Evolutionary conservation across 1,284 basidiomycete species (phyloP), one percentile per base, ranked within the genome.

Genomic region (Crepidotus sp.): DNA sequence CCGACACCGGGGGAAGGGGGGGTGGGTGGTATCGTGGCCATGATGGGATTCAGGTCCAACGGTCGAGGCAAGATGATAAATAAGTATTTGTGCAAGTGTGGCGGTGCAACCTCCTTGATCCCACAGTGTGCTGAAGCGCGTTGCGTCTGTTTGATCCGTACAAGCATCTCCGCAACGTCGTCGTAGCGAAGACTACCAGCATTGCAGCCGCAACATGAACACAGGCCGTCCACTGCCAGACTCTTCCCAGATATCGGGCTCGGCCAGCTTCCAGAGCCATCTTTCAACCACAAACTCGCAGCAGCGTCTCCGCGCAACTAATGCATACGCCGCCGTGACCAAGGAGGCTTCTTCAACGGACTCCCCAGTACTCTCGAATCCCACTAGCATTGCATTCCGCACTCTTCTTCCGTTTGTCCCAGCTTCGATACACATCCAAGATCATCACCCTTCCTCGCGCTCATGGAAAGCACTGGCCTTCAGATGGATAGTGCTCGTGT

Each of bases 201-300:
- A n/a, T n/a, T n/a, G 22, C 5, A 26, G 25, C 9, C 25, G 25
- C 25, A 26, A 6, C 11, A 4, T 27, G 11, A 27, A 13, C 11
- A 11, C 41, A 18, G 36, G 15, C 9, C 42, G 36, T 8, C 11
- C 31, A 3, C 24, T 45, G 14, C 24, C 42, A 21, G 36, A 35
- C 15, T 46, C 51, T 9, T 46, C 51, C 6, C 46, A 37, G 13
- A 45, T 51, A 11, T 44, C 57, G 10, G 58, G 57, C 37, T 67
- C 63, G 10, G 65, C 62, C 38, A 70, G 67, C 49, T 63, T 73
- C 41, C 69, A 73, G 42, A 69, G 66, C 41, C 66, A 70, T 51
- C 58, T 73, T 22, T 73, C 69, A 13, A 59, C 58, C 11, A 56
- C 63, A 6, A 66, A 65, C 26, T 63, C 69, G n/a, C 59, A 65